Base-by-base conservation (phyloP, 768 basidiomycete species). In the Lentinula detonsa region DNA sequence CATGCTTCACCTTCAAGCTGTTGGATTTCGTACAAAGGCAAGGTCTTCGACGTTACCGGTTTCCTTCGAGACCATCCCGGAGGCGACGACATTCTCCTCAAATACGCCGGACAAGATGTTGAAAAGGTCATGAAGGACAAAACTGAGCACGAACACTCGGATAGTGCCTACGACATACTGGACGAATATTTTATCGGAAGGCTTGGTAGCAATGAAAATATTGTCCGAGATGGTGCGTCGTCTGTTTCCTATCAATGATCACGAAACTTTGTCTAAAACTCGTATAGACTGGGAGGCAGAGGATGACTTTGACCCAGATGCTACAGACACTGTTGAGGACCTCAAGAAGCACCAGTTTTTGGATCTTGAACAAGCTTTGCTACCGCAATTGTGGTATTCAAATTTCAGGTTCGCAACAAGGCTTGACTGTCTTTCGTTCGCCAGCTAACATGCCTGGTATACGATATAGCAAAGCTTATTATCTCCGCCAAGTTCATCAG, bases 401-500 rank as follows among this genome's bases (percentile, higher is more conserved):
- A 90, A 94, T 72, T 97, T 91, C 69, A 90, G 86, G 88, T 86
- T 62, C 28, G 80, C 72, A 42, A 16, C 10, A 18, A 31, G n/a
- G 54, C 18, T 34, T 5, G 31, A 4, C 56, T 21, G n/a, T 43
- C 2, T 39, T 8, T 8, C 37, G 37, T 39, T 39, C 4, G 37
- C 37, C 13, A 39, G 9, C 7, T 39, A 39, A 39, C 37, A 9
- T 39, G 37, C 37, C 13, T 39, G 7, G 9, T 39, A 39, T 39
- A 39, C 3, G 31, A 45, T 28, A 33, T 51, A 92, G 91, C 70
- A 99, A 99, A 78, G 85, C 90, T 4, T 98, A 95, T 73, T 99
- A 99, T 71, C 78, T 99, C 55, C 84, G 93, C 67, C 97, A 99
- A 73, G 92, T 99, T 0, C 96, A 99, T 72, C 95, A 98, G 71